phyloP scores from a whole-genome alignment of 1,284 basidiomycete genomes.

The Sanghuangporus sanghuang region DNA sequence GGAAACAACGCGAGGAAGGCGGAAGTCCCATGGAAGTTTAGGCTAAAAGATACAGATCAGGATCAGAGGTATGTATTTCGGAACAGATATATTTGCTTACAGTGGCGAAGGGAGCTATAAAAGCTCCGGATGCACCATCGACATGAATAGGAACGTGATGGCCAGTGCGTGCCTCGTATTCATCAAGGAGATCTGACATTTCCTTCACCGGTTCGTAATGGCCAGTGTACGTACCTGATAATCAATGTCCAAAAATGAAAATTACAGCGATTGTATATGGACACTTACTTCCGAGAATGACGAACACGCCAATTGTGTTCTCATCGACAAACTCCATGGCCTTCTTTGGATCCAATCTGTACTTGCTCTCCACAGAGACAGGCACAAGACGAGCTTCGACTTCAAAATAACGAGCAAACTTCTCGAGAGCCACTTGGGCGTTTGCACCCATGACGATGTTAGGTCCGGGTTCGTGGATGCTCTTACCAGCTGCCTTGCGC shows the following conservation, averaged over 20 bases:
- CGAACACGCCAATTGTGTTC: slow-evolving; percentile 83
- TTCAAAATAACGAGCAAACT: slow-evolving; percentile 91
- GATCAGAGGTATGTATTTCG: slow-evolving; percentile 19
- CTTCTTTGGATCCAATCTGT: slow-evolving; percentile 79
- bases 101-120: slow-evolving; percentile 79
- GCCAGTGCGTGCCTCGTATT: slow-evolving; percentile 81
- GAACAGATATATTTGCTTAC: slow-evolving; percentile 24
- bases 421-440: slow-evolving; percentile 84
- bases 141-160: slow-evolving; percentile 82
- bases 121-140: slow-evolving; percentile 78
- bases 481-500: slow-evolving; percentile 83
- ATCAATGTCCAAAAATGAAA: not conserved
- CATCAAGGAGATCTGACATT: slow-evolving; percentile 82
- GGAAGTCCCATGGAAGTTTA: slow-evolving; percentile 83
- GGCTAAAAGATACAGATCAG: slow-evolving; percentile 39
- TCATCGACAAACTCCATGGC: slow-evolving; percentile 89
- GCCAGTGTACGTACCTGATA: slow-evolving; percentile 80
- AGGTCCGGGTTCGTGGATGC: slow-evolving; percentile 77
- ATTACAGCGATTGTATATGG: slow-evolving; percentile 20
- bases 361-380: slow-evolving; percentile 70
- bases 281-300: slow-evolving; percentile 66
- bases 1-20: slow-evolving; percentile 79
- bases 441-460: slow-evolving; percentile 81
- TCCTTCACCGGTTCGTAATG: slow-evolving; percentile 90
- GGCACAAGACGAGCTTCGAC: slow-evolving; percentile 83